A percentile compares a stretch with the other conserved stretches of the same genome.
These are phyloP conservation scores for Polytrichum formosum DNA, from an alignment of 225 moss, liverwort and hornwort genomes.

Conservation along the genomic window DNA sequence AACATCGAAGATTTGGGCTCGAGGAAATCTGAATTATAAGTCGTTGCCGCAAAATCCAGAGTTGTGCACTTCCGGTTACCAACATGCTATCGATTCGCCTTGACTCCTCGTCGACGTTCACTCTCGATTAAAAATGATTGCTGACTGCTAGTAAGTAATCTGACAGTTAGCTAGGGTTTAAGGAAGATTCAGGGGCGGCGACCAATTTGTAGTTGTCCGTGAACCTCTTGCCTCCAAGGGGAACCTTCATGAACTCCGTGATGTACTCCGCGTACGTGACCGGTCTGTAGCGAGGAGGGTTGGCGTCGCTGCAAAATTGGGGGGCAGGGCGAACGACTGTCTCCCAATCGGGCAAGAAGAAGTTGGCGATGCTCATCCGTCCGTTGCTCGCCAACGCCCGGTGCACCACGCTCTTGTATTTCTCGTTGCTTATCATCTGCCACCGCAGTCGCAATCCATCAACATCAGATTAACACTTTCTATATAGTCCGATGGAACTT, in stretches of 20 bases:
- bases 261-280: slow-evolving; percentile 28
- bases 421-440: slow-evolving; percentile 49
- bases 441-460: not conserved
- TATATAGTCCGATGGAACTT: not conserved
- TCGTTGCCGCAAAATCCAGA: too few species aligned
- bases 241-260: slow-evolving; percentile 39
- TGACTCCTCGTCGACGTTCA: too few species aligned
- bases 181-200: too few species aligned
- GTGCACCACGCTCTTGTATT: slow-evolving; percentile 40
- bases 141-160: too few species aligned
- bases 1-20: too few species aligned
- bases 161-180: too few species aligned
- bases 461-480: not conserved
- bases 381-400: slow-evolving; percentile 24
- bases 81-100: too few species aligned
- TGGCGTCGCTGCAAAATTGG: slow-evolving; percentile 9
- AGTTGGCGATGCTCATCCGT: slow-evolving; percentile 39
- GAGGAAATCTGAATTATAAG: too few species aligned
- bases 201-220: slow-evolving; percentile 17
- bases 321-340: slow-evolving; percentile 22
- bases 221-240: slow-evolving; percentile 29
- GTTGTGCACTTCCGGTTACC: too few species aligned
- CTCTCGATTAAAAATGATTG: too few species aligned
- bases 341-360: slow-evolving; percentile 31
- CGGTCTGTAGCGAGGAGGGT: slow-evolving; percentile 23